phyloP scores from a whole-genome alignment of 2,329 filamentous ascomycete genomes.

The Calonectria montana region DNA sequence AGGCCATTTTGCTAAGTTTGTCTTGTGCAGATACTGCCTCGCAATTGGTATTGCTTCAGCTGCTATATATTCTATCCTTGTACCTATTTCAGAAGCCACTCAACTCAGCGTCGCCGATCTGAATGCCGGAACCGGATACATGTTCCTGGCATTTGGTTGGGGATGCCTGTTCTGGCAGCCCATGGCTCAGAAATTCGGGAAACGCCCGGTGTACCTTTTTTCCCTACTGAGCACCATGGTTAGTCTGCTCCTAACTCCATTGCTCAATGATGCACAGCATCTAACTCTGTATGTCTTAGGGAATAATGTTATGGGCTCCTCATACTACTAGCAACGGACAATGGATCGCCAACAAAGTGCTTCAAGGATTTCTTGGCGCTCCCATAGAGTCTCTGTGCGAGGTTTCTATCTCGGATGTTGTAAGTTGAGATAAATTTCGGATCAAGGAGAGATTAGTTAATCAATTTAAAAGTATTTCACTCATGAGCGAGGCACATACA shows the following conservation, averaged over 20 bases:
- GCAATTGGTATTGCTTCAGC: background rate
- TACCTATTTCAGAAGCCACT: background rate
- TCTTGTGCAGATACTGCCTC: background rate
- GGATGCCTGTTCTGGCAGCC: constrained; percentile 58
- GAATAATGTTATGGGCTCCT: background rate
- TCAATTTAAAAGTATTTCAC: background rate
- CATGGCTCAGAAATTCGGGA: constrained; percentile 55
- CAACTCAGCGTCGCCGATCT: background rate
- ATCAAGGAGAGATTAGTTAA: background rate
- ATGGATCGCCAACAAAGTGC: constrained; percentile 1
- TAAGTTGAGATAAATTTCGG: background rate
- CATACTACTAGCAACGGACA: background rate
- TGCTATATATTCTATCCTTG: background rate
- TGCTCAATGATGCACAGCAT: rapidly evolving
- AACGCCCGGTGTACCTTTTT: constrained; percentile 41
- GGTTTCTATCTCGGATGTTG: background rate
- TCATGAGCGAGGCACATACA: background rate
- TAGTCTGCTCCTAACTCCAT: no score
- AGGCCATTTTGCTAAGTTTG: no score
- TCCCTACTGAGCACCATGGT: background rate
- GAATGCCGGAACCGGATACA: background rate
- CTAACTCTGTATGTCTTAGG: background rate
- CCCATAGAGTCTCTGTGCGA: background rate
- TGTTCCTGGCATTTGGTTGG: constrained; percentile 56
- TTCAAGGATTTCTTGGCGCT: background rate